Conservation (phyloP, 805 yeast species). For the Metschnikowia dekortorum region DNA sequence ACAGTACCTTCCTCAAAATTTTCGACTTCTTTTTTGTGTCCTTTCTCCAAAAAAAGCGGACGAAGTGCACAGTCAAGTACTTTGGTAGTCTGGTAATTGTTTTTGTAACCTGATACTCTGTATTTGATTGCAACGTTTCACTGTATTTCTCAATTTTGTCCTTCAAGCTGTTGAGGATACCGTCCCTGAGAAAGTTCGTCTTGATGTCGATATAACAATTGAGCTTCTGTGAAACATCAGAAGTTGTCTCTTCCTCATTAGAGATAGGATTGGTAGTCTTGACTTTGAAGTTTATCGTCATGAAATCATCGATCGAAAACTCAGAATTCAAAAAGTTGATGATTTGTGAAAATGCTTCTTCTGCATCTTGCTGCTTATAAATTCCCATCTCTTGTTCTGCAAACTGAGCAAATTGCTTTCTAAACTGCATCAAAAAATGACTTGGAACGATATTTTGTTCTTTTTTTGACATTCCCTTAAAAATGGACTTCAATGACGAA, state of each 20-base stretch:
- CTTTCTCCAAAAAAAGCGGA: conserved; percentile 93
- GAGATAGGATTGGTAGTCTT: conserved; percentile 57
- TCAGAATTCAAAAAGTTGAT: conserved; percentile 47
- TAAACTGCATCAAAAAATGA: conserved; percentile 58
- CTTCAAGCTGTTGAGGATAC: conserved; percentile 65
- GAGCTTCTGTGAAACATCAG: conserved; percentile 63
- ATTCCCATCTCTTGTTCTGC: conserved; percentile 74
- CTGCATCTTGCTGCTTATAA: conserved; percentile 96
- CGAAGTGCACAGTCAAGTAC: conserved; percentile 84
- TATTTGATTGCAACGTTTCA: conserved; percentile 62
- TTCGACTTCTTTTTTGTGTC: conserved; percentile 88
- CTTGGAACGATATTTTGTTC: conserved; percentile 59
- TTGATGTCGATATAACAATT: conserved; percentile 83
- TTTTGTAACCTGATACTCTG: conserved; percentile 59
- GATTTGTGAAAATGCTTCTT: conserved; percentile 86
- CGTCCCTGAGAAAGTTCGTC: conserved; percentile 87
- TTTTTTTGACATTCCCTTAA: conserved; percentile 42
- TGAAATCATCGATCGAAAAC: conserved; percentile 51
- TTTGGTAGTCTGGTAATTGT: conserved; percentile 78
- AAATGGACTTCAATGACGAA: conserved; percentile 40
- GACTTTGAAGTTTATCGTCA: conserved; percentile 63
- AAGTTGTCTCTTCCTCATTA: conserved; percentile 26
- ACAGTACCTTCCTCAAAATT: conserved; percentile 88
- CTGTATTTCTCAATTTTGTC: conserved; percentile 78
- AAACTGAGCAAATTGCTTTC: conserved; percentile 81